These are phyloP conservation scores for Saturnispora quitensis DNA, from an alignment of 805 yeast species.

Conservation along the genomic window DNA sequence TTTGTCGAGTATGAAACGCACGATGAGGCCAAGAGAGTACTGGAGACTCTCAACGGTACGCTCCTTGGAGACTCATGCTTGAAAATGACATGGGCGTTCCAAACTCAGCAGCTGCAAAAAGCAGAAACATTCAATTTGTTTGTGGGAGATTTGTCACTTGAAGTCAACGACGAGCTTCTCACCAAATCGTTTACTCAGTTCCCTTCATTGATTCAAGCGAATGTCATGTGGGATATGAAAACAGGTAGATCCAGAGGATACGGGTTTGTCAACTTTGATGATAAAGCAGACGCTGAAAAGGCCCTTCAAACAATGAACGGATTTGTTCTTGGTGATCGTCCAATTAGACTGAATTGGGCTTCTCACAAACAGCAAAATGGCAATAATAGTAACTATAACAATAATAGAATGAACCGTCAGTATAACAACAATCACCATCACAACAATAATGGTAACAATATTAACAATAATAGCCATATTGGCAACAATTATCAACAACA, in stretches of 20 bases:
- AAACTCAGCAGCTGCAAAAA: slow-evolving; percentile 58
- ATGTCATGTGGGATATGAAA: slow-evolving; percentile 97
- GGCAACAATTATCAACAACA: slow-evolving; percentile 7
- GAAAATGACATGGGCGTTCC: slow-evolving; percentile 75
- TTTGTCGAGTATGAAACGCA: slow-evolving; percentile 65
- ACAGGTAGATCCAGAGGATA: slow-evolving; percentile 87
- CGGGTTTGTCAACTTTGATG: slow-evolving; percentile 75
- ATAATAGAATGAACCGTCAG: slow-evolving; percentile 12
- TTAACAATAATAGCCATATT: slow-evolving; percentile 16
- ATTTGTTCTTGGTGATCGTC: slow-evolving; percentile 58
- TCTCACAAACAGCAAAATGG: slow-evolving; percentile 44
- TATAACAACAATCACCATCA: slow-evolving; percentile 10
- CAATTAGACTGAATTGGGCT: slow-evolving; percentile 85
- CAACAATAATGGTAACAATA: slow-evolving; percentile 14
- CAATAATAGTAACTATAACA: slow-evolving; percentile 1
- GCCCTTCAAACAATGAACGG: slow-evolving; percentile 75
- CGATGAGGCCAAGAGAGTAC: slow-evolving; percentile 52
- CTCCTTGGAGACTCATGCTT: slow-evolving; percentile 46
- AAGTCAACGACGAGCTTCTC: slow-evolving; percentile 71
- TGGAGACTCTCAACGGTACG: slow-evolving; percentile 48
- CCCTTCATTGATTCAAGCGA: slow-evolving; percentile 64
- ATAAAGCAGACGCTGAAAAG: slow-evolving; percentile 58
- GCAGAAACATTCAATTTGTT: slow-evolving; percentile 59
- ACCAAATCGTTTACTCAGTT: slow-evolving; percentile 47
- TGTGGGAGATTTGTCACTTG: slow-evolving; percentile 79